Evolutionary conservation across 768 basidiomycete species (phyloP), one percentile per base, ranked within the genome.

Genomic region (Crepidotus variabilis): DNA sequence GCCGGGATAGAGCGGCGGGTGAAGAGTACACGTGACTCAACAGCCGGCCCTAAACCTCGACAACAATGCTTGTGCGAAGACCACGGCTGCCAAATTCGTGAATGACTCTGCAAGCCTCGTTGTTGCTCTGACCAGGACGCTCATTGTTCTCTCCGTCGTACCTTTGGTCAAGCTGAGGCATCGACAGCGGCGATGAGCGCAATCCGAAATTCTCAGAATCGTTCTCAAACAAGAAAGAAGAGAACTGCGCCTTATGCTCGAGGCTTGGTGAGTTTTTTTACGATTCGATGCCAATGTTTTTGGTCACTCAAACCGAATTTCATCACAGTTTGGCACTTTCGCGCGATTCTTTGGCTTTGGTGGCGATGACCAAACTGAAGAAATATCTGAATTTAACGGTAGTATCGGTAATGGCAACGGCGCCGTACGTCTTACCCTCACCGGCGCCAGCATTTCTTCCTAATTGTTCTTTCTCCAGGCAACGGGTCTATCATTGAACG

Each of bases 241-340:
- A 67, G 67, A 49, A 69, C 65, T 45, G 78, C 76, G 2, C 88
- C 88, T 0, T 90, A 90, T 66, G 67, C 76, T 33, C 59, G 63
- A 34, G 43, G 47, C 32, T 52, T 62, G 34, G 66, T 65, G 50
- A 60, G 59, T 32, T 32, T 43, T 56, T 33, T 47, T 43, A 28
- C 8, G 28, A 28, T 28, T 28, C 28, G 28, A 34, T 39, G 22
- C 6, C 23, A 14, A 22, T 21, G 16, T 36, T 18, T 5, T 4
- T 20, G 52, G 47, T 20, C 47, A 21, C 47, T 35, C 50, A 51
- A 45, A 47, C 39, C 47, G 28, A 22, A 24, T 20, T 21, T 23
- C 33, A 35, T 49, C 28, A 11, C 47, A 59, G 58, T 34, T 55
- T 54, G 35, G 36, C 34, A 46, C 55, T 51, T 35, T 56, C 34